A percentile compares a stretch with the other conserved stretches of the same genome.
Evolutionary conservation across 768 basidiomycete species (phyloP).

Genomic region (Omphalotus guepiniiformis): DNA sequence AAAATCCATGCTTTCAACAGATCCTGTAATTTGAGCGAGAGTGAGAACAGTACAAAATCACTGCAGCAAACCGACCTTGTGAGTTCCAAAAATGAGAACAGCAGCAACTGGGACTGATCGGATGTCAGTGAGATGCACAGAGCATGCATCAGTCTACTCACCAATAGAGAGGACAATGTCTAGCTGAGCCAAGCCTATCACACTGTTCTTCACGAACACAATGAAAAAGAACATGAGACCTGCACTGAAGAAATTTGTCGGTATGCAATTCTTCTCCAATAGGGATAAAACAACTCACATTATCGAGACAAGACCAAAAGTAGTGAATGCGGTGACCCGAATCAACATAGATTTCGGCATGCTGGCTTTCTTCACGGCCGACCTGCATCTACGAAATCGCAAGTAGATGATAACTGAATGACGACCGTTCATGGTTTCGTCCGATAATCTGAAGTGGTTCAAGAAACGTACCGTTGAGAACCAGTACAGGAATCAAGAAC

Average conservation of each 20-base stretch:
- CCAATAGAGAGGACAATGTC: not conserved
- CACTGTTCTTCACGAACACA: not conserved
- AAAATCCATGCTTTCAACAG: conserved; percentile 2
- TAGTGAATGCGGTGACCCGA: conserved; percentile 1
- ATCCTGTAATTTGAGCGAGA: not conserved
- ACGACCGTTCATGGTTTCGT: not conserved
- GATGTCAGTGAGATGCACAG: not conserved
- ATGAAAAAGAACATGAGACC: not conserved
- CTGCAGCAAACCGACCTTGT: not conserved
- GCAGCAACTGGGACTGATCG: conserved; percentile 1
- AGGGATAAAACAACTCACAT: not conserved
- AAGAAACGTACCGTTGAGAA: not conserved
- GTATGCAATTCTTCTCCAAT: not conserved
- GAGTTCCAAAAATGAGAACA: not conserved
- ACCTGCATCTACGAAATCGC: not conserved
- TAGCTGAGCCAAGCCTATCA: not conserved
- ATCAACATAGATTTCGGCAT: conserved; percentile 6
- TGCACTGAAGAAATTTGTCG: not conserved
- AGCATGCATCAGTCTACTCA: not conserved
- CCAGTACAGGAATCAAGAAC: not conserved
- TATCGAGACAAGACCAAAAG: not conserved
- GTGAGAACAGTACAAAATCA: too few relatives aligned
- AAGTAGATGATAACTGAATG: not conserved
- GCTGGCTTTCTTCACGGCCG: not conserved
- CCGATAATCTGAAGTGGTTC: not conserved